Base-by-base conservation (phyloP, 805 yeast genomes). In the Jamesozyma jinghongensis region DNA sequence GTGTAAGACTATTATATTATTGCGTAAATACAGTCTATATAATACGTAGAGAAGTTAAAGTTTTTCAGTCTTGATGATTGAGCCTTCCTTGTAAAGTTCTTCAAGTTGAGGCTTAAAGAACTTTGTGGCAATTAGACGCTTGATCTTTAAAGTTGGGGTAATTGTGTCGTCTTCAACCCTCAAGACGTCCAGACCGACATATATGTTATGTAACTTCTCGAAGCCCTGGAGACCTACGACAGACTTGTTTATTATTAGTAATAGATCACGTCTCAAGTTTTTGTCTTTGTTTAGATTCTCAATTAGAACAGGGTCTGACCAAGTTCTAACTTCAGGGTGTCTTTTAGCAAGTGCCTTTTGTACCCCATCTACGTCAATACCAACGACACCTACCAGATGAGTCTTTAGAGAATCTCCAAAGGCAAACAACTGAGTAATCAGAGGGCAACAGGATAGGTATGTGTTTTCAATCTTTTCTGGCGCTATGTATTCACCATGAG, bases 391-490 rank as follows among this genome's bases (percentile, higher is more conserved):
- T 16, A 82, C 79, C 46, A 82, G 61, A 52, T 49, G 76, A 12
- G 72, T 65, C 52, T 74, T 64, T 33, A 70, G 61, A 4, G 84
- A 69, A 55, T 80, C 80, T 30, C 90, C 90, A 52, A 78, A 79
- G 5, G 71, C 75, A 52, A 69, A 79, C 12, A 75, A 52, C 59
- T 80, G 86, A 3, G 70, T 54, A 14, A 77, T 53, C 22, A 67
- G 57, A 1, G 81, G 70, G 49, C 73, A 70, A 20, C 68, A 63
- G 0, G 81, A 67, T 28, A 77, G 56, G 56, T 81, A 81, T 13
- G 65, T 61, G 52, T 77, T 79, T 54, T 82, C 90, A 49, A 82
- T 75, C 59, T 75, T 79, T 53, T 82, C 92, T 16, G 86, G 84
- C 1, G 86, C 81, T 41, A 82, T 73, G 58, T 81, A 82, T 61